Conservation (phyloP, 495 filamentous ascomycete genomes). For the Lichina pygmaea region DNA sequence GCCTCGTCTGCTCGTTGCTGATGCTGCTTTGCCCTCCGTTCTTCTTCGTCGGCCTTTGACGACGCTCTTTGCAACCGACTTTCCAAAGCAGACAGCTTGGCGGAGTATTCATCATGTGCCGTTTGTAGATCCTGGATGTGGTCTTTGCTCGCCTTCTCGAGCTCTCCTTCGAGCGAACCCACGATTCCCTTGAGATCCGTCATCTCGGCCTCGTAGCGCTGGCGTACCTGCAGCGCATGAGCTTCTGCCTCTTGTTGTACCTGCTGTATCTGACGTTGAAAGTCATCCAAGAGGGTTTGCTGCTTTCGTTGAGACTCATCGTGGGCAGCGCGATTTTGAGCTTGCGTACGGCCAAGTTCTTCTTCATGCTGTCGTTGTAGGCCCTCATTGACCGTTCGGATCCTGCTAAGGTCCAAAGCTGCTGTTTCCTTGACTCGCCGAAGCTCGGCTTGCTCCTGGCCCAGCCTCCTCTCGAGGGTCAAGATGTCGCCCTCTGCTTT, state of each 20-base stretch:
- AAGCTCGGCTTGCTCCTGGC: constrained; percentile 54
- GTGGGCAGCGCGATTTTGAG: constrained; percentile 7
- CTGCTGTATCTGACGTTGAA: constrained; percentile 17
- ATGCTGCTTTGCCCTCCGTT: constrained; percentile 10
- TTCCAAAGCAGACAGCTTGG: constrained; percentile 21
- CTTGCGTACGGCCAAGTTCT: constrained; percentile 14
- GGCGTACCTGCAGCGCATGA: constrained; percentile 17
- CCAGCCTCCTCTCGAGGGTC: constrained; percentile 38
- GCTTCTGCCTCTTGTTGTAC: constrained; percentile 23
- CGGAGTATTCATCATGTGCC: constrained; percentile 24
- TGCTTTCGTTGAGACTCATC: constrained; percentile 21
- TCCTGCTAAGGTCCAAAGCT: constrained; percentile 31
- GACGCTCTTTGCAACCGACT: constrained; percentile 13
- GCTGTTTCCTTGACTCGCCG: constrained; percentile 41
- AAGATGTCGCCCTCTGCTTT: constrained; percentile 38
- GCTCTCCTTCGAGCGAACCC: constrained; percentile 26
- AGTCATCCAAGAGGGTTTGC: constrained; percentile 8
- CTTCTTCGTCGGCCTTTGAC: constrained; percentile 13
- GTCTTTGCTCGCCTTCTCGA: constrained; percentile 26
- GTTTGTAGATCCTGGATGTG: constrained; percentile 31
- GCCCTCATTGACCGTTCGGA: constrained; percentile 38
- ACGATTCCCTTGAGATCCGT: constrained; percentile 33
- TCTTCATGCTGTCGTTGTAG: constrained; percentile 43
- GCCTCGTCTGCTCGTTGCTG: constrained; percentile 2
- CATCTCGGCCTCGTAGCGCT: constrained; percentile 31